These are phyloP conservation scores for Clausena lansium DNA, from an alignment of 345 rosid species.

Conservation along the genomic window DNA sequence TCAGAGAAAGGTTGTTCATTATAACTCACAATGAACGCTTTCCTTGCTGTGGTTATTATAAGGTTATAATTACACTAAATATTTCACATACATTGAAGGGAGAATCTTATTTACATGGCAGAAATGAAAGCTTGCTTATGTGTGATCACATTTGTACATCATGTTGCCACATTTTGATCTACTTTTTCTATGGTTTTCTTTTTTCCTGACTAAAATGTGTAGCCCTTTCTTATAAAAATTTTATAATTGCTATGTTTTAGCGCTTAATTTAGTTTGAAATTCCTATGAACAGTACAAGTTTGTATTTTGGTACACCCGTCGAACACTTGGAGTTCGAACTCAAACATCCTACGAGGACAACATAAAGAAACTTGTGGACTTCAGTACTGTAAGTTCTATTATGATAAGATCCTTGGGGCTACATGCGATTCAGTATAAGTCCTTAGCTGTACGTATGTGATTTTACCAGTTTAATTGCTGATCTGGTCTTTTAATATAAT, in stretches of 20 bases:
- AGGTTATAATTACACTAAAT: neutral
- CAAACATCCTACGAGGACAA: conserved; percentile 95
- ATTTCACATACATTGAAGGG: neutral
- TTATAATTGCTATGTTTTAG: neutral
- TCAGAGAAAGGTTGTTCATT: neutral
- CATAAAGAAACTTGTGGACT: conserved; percentile 88
- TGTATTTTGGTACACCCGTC: conserved; percentile 96
- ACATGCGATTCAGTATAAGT: conserved; percentile 1
- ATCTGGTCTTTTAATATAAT: neutral
- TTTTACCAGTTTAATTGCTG: conserved; percentile 13
- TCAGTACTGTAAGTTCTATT: conserved; percentile 67
- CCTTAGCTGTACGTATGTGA: neutral
- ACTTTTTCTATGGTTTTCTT: neutral
- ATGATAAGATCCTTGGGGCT: neutral
- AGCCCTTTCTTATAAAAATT: neutral
- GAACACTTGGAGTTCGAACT: conserved; percentile 82
- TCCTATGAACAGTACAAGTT: conserved; percentile 65
- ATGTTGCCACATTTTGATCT: conserved; percentile 10
- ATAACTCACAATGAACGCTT: neutral
- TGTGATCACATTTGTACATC: neutral
- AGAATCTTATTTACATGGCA: neutral
- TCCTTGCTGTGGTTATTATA: neutral
- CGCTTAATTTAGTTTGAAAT: conserved; percentile 13
- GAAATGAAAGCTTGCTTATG: neutral
- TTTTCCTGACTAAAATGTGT: neutral